Percentiles rank a stretch among this genome's conserved stretches.
Evolutionary conservation across 257 asterid genomes (phyloP).

Genomic region (Rehmannia glutinosa): DNA sequence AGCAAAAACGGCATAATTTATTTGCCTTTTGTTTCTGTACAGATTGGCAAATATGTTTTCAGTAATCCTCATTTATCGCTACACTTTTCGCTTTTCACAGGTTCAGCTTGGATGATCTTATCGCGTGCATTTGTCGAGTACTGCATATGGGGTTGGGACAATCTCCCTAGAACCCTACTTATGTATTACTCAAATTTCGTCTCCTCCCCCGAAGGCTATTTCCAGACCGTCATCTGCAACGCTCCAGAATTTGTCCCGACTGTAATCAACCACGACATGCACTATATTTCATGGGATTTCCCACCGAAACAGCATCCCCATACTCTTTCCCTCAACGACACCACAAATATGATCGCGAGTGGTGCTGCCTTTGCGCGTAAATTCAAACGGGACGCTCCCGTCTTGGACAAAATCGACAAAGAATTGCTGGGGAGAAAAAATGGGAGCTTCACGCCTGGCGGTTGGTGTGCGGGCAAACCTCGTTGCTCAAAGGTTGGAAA

Average conservation of each 20-base stretch:
- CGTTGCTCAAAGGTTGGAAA: constrained; percentile 56
- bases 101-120: constrained; percentile 79
- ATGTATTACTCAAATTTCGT: constrained; percentile 80
- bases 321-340: constrained; percentile 44
- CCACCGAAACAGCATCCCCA: constrained; percentile 86
- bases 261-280: constrained; percentile 75
- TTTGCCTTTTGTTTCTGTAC: too few species aligned
- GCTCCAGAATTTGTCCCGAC: constrained; percentile 50
- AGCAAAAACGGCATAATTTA: too few species aligned
- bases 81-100: constrained; percentile 21
- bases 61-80: not conserved
- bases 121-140: constrained; percentile 68
- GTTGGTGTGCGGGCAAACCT: constrained; percentile 67
- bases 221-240: constrained; percentile 70
- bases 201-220: constrained; percentile 85
- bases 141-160: constrained; percentile 79
- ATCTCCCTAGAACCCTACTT: constrained; percentile 72
- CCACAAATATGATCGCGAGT: constrained; percentile 44
- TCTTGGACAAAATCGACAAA: constrained; percentile 53
- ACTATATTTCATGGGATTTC: constrained; percentile 67
- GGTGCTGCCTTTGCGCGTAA: constrained; percentile 82
- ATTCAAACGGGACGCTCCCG: constrained; percentile 40
- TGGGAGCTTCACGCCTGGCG: constrained; percentile 69
- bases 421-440: constrained; percentile 45
- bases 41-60: not conserved